These are phyloP conservation scores for Globisporangium iwayamae DNA, from an alignment of 352 stramenopile genomes.

Conservation along the genomic window DNA sequence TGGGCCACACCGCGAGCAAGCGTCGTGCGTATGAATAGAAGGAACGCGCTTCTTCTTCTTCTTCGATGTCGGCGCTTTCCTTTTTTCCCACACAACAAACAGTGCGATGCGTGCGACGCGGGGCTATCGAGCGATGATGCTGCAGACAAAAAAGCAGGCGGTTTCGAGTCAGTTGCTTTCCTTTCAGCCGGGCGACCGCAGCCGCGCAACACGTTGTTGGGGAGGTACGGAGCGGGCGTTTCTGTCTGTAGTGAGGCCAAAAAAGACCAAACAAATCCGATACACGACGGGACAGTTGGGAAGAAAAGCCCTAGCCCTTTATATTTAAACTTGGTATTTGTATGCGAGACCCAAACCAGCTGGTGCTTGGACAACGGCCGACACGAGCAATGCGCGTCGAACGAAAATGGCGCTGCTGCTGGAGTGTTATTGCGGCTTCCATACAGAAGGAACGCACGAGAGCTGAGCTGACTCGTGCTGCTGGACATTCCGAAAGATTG, in stretches of 20 bases:
- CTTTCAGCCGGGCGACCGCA: too few species aligned
- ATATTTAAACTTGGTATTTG: background rate
- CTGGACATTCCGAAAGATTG: background rate
- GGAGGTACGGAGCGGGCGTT: too few species aligned
- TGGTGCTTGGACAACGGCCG: background rate
- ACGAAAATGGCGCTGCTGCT: background rate
- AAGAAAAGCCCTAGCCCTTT: background rate
- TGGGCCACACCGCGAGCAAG: background rate
- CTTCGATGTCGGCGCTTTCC: background rate
- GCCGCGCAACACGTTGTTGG: too few species aligned
- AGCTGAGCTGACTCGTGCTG: background rate
- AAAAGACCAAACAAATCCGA: too few species aligned
- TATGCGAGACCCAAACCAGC: background rate
- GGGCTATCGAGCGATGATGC: background rate
- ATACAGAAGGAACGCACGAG: background rate
- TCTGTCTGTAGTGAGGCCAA: too few species aligned
- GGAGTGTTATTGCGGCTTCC: background rate
- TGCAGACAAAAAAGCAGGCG: background rate
- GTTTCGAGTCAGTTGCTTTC: background rate
- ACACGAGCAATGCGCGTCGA: background rate
- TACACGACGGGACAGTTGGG: too few species aligned
- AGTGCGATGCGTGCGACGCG: background rate
- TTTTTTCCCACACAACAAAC: constrained; percentile 2
- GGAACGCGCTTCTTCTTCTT: background rate
- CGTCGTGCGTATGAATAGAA: constrained; percentile 11